phyloP scores from a whole-genome alignment of 148 eudicot species.

The Dysphania ambrosioides region DNA sequence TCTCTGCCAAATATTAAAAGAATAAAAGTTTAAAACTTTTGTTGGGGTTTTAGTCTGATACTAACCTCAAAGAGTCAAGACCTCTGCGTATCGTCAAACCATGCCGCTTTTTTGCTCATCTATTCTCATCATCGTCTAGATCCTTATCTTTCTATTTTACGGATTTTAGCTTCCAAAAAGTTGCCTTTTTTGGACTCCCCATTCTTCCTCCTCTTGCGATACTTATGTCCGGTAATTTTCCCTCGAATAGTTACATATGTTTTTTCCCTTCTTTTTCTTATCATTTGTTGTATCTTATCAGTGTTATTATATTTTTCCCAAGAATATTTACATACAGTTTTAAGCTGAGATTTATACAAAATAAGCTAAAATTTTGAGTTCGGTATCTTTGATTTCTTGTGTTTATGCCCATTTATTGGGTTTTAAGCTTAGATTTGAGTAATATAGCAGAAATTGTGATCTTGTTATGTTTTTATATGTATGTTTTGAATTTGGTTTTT shows the following conservation, averaged over 20 bases:
- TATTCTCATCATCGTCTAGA: constrained; percentile 2
- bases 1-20: too few relatives aligned
- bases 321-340: neutral
- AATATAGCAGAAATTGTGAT: constrained; percentile 4
- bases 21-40: too few relatives aligned
- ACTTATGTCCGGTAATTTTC: constrained; percentile 31
- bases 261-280: neutral
- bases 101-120: constrained; percentile 9
- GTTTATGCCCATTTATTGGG: neutral
- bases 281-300: neutral
- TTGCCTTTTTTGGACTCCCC: constrained; percentile 5
- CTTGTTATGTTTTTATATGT: neutral
- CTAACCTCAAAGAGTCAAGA: too few relatives aligned
- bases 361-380: neutral
- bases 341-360: neutral
- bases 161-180: neutral
- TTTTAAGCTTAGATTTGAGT: neutral
- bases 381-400: neutral
- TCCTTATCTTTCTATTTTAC: neutral
- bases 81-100: constrained; percentile 8
- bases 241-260: too few relatives aligned
- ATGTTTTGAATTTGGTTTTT: constrained; percentile 2
- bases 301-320: too few relatives aligned
- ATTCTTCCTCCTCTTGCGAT: constrained; percentile 11
- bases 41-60: too few relatives aligned